Evolutionary conservation across 139 green algal genomes (phyloP).

Genomic region (Coccomyxa sp.): DNA sequence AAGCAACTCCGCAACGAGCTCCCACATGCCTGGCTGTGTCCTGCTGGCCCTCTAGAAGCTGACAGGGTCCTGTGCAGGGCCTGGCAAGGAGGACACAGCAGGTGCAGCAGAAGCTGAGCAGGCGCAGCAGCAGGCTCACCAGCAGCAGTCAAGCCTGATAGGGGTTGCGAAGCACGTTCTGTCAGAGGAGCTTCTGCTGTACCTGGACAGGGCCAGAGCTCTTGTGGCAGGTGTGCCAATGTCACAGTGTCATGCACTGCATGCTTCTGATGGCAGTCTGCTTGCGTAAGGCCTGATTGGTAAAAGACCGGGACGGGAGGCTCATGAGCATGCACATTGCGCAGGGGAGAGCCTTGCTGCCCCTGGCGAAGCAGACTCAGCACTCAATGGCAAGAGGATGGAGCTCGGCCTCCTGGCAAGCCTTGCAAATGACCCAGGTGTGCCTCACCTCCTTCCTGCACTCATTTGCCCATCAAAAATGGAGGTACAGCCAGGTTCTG

Average conservation of each 20-base stretch:
- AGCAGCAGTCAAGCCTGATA: constrained; percentile 16
- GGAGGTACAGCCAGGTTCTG: background rate
- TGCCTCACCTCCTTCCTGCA: background rate
- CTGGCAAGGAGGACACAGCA: background rate
- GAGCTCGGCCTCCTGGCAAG: constrained; percentile 38
- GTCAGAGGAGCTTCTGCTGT: constrained; percentile 71
- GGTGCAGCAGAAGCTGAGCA: constrained; percentile 4
- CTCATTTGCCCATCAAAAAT: background rate
- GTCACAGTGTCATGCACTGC: background rate
- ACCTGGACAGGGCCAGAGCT: constrained; percentile 58
- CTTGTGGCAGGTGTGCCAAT: constrained; percentile 20
- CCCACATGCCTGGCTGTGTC: background rate
- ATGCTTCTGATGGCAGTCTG: background rate
- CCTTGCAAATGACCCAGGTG: constrained; percentile 55
- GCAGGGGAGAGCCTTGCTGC: constrained; percentile 5
- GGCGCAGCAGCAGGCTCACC: constrained; percentile 35
- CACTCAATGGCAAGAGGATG: background rate
- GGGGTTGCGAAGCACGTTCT: constrained; percentile 71
- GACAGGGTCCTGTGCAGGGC: constrained; percentile 18
- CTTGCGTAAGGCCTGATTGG: too few species aligned
- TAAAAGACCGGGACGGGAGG: too few species aligned
- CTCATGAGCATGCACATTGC: background rate
- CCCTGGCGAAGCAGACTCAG: constrained; percentile 3
- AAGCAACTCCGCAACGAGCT: background rate
- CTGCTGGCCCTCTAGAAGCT: background rate